Conservation (phyloP, 352 stramenopile genomes). For the Globisporangium nodosum region DNA sequence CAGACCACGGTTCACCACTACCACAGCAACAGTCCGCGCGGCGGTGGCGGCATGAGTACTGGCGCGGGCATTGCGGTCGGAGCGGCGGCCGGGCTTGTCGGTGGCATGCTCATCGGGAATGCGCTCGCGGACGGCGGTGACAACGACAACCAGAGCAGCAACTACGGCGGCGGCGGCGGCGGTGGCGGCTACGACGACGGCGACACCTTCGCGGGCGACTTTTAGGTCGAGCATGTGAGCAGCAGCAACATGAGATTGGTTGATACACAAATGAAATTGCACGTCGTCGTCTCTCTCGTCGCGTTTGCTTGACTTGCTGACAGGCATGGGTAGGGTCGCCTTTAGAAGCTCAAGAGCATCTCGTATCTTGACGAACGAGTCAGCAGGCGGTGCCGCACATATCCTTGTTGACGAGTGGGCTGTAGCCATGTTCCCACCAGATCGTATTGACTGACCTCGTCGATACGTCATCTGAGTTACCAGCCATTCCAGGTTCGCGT, state of each 20-base stretch:
- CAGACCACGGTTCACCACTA: conserved; percentile 15
- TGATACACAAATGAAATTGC: background rate
- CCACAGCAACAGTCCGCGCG: conserved; percentile 10
- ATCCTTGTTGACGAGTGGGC: background rate
- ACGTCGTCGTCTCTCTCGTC: too few relatives aligned
- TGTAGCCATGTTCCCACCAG: too few relatives aligned
- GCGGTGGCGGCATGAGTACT: conserved; percentile 13
- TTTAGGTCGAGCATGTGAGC: background rate
- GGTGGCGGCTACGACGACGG: background rate
- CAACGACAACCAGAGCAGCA: conserved; percentile 4
- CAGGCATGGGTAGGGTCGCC: too few relatives aligned
- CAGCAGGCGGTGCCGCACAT: background rate
- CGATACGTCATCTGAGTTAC: background rate
- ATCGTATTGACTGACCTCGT: background rate
- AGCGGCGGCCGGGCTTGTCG: conserved; percentile 15
- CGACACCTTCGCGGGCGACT: conserved; percentile 17
- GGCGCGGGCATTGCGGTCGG: conserved; percentile 14
- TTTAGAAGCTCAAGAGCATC: too few relatives aligned
- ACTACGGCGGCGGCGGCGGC: conserved; percentile 9
- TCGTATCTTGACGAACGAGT: background rate
- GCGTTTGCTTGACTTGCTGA: too few relatives aligned
- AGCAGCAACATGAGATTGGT: background rate
- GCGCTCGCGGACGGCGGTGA: conserved; percentile 17
- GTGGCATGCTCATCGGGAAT: conserved; percentile 15
- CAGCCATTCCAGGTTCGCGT: background rate